These are phyloP conservation scores for Thielaviopsis ethacetica DNA, from an alignment of 2,329 filamentous ascomycete genomes.

Conservation along the genomic window DNA sequence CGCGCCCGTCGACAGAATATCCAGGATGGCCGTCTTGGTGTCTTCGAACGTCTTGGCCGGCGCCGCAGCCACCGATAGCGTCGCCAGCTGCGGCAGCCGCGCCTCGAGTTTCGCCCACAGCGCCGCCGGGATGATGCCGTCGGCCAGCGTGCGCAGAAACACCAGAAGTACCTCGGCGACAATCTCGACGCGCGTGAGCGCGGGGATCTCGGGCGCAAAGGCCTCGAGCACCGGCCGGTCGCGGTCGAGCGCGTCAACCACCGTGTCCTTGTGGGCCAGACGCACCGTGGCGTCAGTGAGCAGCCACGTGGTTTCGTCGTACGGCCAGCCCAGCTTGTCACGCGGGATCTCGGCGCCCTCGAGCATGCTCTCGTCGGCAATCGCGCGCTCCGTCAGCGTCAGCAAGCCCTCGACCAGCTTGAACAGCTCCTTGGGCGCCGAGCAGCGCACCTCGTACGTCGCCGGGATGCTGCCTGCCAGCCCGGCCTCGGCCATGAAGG, in stretches of 20 bases:
- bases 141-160: slow-evolving; percentile 59
- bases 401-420: slow-evolving; percentile 69
- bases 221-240: slow-evolving; percentile 44
- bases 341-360: slow-evolving; percentile 34
- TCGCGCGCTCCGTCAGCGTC: slow-evolving; percentile 35
- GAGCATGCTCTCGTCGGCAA: slow-evolving; percentile 47
- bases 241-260: slow-evolving; percentile 56
- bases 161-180: slow-evolving; percentile 54
- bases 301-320: slow-evolving; percentile 28
- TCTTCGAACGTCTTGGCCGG: slow-evolving; percentile 20
- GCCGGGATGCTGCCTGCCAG: slow-evolving; percentile 35
- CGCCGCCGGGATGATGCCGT: slow-evolving; percentile 57
- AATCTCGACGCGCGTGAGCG: slow-evolving; percentile 56
- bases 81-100: slow-evolving; percentile 29
- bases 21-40: slow-evolving; percentile 43
- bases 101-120: slow-evolving; percentile 53
- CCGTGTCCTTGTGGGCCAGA: slow-evolving; percentile 17
- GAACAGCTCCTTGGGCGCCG: slow-evolving; percentile 78
- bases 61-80: slow-evolving; percentile 7
- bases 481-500: slow-evolving; percentile 24
- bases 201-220: slow-evolving; percentile 46
- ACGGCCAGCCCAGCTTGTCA: slow-evolving; percentile 42
- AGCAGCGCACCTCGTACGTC: slow-evolving; percentile 48
- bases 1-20: slow-evolving; percentile 53
- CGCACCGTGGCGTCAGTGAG: slow-evolving; percentile 5